phyloP scores from a whole-genome alignment of 2,329 filamentous ascomycete genomes.

The Cordyceps tenuipes region DNA sequence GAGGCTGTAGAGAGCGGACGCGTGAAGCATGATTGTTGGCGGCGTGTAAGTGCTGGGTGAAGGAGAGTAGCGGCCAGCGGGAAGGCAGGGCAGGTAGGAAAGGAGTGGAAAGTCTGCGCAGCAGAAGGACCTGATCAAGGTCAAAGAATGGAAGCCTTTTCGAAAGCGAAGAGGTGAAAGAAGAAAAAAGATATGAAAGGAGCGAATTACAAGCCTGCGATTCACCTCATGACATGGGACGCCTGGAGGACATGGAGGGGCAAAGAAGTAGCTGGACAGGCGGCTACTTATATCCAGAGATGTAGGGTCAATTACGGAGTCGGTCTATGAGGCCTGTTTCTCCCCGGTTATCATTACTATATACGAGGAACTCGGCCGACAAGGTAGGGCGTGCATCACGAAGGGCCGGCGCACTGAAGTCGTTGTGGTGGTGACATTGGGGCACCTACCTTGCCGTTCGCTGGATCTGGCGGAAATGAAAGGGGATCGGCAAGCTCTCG shows the following conservation, averaged over 20 bases:
- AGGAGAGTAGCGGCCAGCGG: not conserved
- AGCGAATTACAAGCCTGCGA: not conserved
- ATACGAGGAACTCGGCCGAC: not conserved
- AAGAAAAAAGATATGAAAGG: slow-evolving; percentile 13
- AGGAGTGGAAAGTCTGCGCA: slow-evolving; percentile 25
- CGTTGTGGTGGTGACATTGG: not conserved
- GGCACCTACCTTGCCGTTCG: not conserved
- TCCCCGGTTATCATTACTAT: not conserved
- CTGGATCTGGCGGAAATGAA: slow-evolving; percentile 5
- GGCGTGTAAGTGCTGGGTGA: not conserved
- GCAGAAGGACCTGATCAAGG: slow-evolving; percentile 20
- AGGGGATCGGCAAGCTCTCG: slow-evolving; percentile 7
- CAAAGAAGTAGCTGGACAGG: not conserved
- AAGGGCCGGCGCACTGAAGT: slow-evolving; percentile 2
- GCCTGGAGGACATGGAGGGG: slow-evolving; percentile 5
- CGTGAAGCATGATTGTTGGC: slow-evolving; percentile 17
- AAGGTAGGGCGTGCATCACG: not conserved
- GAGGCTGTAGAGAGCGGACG: not conserved
- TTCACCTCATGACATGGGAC: not conserved
- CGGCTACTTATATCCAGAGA: slow-evolving; percentile 1
- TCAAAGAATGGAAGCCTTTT: slow-evolving; percentile 7
- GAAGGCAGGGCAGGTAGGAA: slow-evolving; percentile 15
- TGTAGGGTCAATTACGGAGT: not conserved
- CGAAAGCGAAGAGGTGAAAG: slow-evolving; percentile 12
- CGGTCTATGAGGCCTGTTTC: not conserved